A percentile compares a stretch with the other conserved stretches of the same genome.
Evolutionary conservation across 2,329 filamentous ascomycete genomes (phyloP).

Genomic region (Pyricularia pennisetigena): DNA sequence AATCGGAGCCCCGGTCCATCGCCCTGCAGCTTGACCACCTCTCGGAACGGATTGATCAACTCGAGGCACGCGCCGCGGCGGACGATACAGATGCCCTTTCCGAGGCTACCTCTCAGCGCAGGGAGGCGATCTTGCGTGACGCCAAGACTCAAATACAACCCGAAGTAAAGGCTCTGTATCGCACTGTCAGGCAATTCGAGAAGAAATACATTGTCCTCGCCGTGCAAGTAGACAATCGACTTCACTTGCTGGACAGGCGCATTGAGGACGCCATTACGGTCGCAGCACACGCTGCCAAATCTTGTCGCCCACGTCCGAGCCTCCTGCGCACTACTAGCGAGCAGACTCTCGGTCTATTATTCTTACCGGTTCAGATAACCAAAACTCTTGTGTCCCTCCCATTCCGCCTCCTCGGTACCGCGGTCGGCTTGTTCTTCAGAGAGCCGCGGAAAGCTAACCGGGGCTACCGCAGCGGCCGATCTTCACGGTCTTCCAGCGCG

Average conservation of each 20-base stretch:
- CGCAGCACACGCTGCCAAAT: slow-evolving; percentile 63
- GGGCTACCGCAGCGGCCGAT: slow-evolving; percentile 2
- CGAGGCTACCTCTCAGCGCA: slow-evolving; percentile 1
- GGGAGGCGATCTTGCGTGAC: slow-evolving; percentile 35
- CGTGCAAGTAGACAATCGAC: slow-evolving; percentile 64
- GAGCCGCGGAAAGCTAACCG: neutral
- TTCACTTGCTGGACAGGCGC: slow-evolving; percentile 61
- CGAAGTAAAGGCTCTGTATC: slow-evolving; percentile 79
- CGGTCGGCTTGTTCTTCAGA: neutral
- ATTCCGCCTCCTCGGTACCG: neutral
- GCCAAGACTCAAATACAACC: slow-evolving; percentile 60
- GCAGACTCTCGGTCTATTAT: slow-evolving; percentile 20
- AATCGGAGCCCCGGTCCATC: slow-evolving; percentile 17
- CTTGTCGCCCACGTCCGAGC: slow-evolving; percentile 23
- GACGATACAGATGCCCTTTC: slow-evolving; percentile 14
- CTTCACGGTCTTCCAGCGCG: slow-evolving; percentile 1
- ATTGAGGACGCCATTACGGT: slow-evolving; percentile 70
- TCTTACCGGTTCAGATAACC: slow-evolving; percentile 10
- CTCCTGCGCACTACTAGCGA: slow-evolving; percentile 28
- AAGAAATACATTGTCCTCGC: slow-evolving; percentile 72
- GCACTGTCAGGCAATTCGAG: slow-evolving; percentile 83
- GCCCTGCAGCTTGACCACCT: slow-evolving; percentile 44
- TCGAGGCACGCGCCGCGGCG: slow-evolving; percentile 50
- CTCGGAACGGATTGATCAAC: slow-evolving; percentile 53
- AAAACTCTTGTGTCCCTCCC: neutral